A percentile compares a stretch with the other conserved stretches of the same genome.
Conservation (phyloP, 495 filamentous ascomycete genomes). For the Amniculicola lignicola region DNA sequence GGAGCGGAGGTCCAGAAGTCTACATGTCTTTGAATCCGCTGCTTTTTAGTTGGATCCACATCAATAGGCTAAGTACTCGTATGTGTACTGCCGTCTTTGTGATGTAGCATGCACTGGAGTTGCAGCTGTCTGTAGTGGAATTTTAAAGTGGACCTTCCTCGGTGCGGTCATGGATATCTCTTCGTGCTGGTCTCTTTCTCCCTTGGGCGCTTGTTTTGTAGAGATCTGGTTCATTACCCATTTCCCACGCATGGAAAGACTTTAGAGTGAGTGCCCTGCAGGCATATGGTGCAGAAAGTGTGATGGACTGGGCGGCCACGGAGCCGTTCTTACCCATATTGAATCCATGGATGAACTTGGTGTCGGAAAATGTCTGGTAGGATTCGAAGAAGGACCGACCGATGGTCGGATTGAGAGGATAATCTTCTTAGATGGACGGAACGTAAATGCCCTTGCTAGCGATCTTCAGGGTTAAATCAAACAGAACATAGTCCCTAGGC, state of each 20-base stretch:
- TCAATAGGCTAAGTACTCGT: too few relatives aligned
- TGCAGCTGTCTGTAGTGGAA: too few relatives aligned
- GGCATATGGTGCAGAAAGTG: constrained; percentile 55
- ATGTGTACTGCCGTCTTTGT: too few relatives aligned
- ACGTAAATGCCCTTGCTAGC: constrained; percentile 56
- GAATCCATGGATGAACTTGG: constrained; percentile 62
- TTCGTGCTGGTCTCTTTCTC: constrained; percentile 51
- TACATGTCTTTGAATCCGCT: too few relatives aligned
- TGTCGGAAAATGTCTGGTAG: constrained; percentile 56
- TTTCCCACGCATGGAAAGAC: constrained; percentile 55
- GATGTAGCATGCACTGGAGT: too few relatives aligned
- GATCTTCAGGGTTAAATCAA: constrained; percentile 52
- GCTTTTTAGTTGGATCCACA: too few relatives aligned
- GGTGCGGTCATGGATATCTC: too few relatives aligned
- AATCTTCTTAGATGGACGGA: constrained; percentile 52
- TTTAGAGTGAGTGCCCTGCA: constrained; percentile 57
- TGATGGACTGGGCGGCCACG: constrained; percentile 49
- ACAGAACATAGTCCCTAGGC: constrained; percentile 55
- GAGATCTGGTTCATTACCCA: constrained; percentile 68
- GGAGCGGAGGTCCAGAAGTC: too few relatives aligned
- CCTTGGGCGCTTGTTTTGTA: constrained; percentile 55
- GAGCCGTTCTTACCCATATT: constrained; percentile 59
- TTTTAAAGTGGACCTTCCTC: too few relatives aligned
- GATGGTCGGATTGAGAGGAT: constrained; percentile 59
- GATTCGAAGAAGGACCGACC: constrained; percentile 66